Conservation (phyloP, 441 rosid species). For the Erodium texanum region DNA sequence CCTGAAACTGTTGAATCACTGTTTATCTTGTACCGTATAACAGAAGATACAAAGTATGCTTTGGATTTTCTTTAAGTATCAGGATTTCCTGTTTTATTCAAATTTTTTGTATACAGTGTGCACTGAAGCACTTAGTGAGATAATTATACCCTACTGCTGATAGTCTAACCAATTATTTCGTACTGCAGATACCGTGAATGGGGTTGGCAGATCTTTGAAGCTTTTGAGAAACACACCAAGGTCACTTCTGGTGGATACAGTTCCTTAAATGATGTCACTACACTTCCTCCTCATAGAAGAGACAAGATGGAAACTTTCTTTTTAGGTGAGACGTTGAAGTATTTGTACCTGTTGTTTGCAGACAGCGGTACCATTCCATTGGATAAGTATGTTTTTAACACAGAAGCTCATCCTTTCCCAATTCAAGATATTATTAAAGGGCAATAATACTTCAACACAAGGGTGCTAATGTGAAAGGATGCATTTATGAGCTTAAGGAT, state of each 20-base stretch:
- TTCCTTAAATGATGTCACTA: conserved; percentile 71
- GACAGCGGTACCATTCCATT: conserved; percentile 62
- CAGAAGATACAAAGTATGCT: conserved; percentile 70
- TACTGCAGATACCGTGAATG: conserved; percentile 75
- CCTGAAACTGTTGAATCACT: conserved; percentile 96
- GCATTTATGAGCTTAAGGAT: conserved; percentile 11
- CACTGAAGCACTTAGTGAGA: background rate
- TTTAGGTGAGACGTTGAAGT: conserved; percentile 81
- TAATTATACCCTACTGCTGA: conserved; percentile 2
- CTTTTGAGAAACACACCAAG: conserved; percentile 81
- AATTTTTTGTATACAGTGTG: background rate
- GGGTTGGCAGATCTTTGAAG: conserved; percentile 97
- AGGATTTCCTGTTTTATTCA: conserved; percentile 13
- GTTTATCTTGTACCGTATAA: conserved; percentile 71
- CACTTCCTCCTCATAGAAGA: conserved; percentile 64
- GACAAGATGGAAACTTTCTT: conserved; percentile 96
- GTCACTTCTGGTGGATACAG: conserved; percentile 80
- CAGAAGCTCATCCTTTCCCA: conserved; percentile 93
- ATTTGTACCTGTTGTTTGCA: conserved; percentile 81
- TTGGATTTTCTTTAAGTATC: conserved; percentile 12
- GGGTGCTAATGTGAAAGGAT: conserved; percentile 14
- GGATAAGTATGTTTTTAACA: conserved; percentile 76
- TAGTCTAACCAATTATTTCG: conserved; percentile 16
- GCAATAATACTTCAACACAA: conserved; percentile 8
- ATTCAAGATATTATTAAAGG: conserved; percentile 30